phyloP scores from a whole-genome alignment of 31 red algal genomes.

The Odonthalia washingtoniensis region DNA sequence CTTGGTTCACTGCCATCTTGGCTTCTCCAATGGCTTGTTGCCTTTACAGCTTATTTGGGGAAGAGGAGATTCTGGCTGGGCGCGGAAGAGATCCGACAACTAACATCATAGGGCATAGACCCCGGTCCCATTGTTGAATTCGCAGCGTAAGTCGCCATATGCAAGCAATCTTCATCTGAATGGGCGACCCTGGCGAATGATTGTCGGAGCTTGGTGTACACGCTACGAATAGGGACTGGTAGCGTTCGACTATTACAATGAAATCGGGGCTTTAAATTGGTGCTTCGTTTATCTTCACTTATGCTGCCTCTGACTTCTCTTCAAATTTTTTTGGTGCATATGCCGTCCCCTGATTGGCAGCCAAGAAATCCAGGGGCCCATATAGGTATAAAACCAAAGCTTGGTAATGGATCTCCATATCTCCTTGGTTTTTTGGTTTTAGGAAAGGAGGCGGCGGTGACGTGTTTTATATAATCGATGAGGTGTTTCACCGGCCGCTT shows the following conservation, averaged over 20 bases:
- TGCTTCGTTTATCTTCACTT: neutral
- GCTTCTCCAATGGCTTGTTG: neutral
- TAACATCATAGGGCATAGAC: neutral
- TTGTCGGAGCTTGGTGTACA: neutral
- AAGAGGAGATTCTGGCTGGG: no score
- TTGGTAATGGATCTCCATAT: neutral
- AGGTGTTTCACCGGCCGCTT: constrained; percentile 12
- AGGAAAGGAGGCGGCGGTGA: neutral
- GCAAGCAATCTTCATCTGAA: constrained; percentile 29
- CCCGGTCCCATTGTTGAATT: constrained; percentile 13
- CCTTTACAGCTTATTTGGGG: neutral
- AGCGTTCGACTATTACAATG: constrained; percentile 29
- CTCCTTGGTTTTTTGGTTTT: neutral
- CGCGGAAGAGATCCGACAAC: constrained; percentile 17
- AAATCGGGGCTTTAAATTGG: constrained; percentile 14
- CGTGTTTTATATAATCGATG: constrained; percentile 38
- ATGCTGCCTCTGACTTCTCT: neutral
- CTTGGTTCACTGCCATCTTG: no score
- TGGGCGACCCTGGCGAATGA: neutral
- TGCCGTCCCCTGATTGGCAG: constrained; percentile 17
- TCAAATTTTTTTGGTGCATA: constrained; percentile 11
- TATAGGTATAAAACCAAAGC: constrained; percentile 8
- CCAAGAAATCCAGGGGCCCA: constrained; percentile 35
- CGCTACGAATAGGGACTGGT: neutral
- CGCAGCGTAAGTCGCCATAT: constrained; percentile 16